A percentile compares a stretch with the other conserved stretches of the same genome.
phyloP scores from a whole-genome alignment of 106 monocot genomes.

The Ottelia alismoides region DNA sequence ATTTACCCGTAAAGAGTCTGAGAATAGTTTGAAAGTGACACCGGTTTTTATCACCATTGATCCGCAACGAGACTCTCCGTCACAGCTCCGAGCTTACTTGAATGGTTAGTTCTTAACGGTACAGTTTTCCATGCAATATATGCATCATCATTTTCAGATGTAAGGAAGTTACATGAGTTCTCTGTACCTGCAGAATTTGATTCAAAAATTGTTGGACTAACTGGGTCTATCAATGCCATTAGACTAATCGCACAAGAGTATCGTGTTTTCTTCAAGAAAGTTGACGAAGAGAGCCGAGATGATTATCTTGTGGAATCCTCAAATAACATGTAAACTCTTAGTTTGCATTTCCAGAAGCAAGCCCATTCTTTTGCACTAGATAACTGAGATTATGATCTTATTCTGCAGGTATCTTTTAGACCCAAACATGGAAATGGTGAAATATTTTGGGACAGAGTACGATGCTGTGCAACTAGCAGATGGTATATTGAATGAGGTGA shows the following conservation, averaged over 20 bases:
- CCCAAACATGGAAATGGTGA: conserved; percentile 62
- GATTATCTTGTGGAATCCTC: conserved; percentile 93
- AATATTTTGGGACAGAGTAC: conserved; percentile 62
- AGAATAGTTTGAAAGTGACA: conserved; percentile 52
- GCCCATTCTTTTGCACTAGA: too few species aligned
- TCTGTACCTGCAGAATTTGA: conserved; percentile 62
- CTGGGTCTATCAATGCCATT: conserved; percentile 49
- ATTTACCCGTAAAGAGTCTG: conserved; percentile 39
- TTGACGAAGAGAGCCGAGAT: conserved; percentile 85
- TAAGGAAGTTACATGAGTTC: background rate
- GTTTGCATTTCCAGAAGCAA: too few species aligned
- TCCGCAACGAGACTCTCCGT: conserved; percentile 79
- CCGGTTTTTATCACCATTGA: conserved; percentile 85
- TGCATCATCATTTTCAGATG: too few species aligned
- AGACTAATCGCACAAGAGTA: conserved; percentile 92
- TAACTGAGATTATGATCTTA: too few species aligned
- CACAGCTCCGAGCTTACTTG: conserved; percentile 77
- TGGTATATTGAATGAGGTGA: conserved; percentile 43
- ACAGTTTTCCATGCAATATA: too few species aligned
- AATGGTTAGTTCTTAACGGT: conserved; percentile 32
- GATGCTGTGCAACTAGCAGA: conserved; percentile 44
- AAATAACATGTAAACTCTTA: conserved; percentile 87
- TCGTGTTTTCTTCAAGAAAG: conserved; percentile 80
- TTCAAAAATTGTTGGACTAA: conserved; percentile 74
- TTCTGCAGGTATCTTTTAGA: conserved; percentile 67